Evolutionary conservation across 495 filamentous ascomycete genomes (phyloP).

Genomic region (Hypoxylon intermedium): DNA sequence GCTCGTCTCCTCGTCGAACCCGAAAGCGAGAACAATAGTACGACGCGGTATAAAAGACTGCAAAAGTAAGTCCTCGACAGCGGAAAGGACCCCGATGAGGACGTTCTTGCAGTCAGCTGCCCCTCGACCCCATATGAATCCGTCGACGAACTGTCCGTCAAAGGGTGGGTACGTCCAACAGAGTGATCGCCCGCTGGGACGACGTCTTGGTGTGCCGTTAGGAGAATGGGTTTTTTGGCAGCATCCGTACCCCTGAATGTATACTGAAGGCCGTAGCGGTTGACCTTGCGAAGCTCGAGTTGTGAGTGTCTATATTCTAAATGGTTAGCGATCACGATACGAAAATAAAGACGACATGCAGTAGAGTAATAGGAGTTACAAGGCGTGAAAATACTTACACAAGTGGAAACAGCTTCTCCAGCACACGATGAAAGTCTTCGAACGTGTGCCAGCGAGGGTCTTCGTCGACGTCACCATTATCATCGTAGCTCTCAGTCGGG

Average conservation of each 20-base stretch:
- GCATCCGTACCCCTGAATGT: constrained; percentile 61
- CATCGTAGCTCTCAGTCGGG: constrained; percentile 57
- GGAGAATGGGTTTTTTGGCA: constrained; percentile 62
- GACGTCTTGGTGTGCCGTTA: constrained; percentile 71
- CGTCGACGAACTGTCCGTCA: constrained; percentile 61
- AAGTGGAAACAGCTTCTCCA: constrained; percentile 52
- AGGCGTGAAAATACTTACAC: constrained; percentile 25
- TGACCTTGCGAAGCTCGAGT: constrained; percentile 57
- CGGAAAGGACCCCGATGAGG: constrained; percentile 63
- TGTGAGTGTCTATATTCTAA: constrained; percentile 25
- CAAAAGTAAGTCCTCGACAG: constrained; percentile 59
- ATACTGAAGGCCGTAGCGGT: constrained; percentile 65
- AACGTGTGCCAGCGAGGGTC: constrained; percentile 59
- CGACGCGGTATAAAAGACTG: constrained; percentile 60
- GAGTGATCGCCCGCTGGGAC: constrained; percentile 55
- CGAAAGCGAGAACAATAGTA: constrained; percentile 64
- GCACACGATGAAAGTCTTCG: constrained; percentile 47
- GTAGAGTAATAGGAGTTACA: neutral
- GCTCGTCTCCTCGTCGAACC: constrained; percentile 68
- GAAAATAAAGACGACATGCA: neutral
- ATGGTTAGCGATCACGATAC: neutral
- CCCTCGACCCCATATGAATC: constrained; percentile 65
- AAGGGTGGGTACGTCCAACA: constrained; percentile 69
- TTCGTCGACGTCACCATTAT: constrained; percentile 55
- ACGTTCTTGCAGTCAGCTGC: constrained; percentile 68